Conservation (phyloP, 345 rosid genomes). For the Eucalyptus marginata region DNA sequence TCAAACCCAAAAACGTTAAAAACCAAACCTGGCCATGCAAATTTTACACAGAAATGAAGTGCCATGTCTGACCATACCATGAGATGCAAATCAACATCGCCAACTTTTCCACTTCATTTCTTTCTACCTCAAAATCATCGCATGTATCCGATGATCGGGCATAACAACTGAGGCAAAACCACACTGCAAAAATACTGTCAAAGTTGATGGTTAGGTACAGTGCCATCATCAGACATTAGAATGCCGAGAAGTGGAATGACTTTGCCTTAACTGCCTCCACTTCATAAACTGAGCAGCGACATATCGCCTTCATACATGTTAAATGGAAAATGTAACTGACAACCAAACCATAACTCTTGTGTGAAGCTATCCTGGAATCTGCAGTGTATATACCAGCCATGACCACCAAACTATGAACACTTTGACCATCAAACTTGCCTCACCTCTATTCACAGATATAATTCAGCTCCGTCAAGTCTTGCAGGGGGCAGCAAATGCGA, state of each 20-base stretch:
- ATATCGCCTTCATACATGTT: neutral
- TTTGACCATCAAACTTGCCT: neutral
- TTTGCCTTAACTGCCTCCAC: neutral
- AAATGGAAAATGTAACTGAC: slow-evolving; percentile 10
- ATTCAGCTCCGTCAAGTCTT: neutral
- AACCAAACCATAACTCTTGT: neutral
- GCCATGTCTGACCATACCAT: neutral
- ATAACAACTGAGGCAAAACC: neutral
- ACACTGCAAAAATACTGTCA: neutral
- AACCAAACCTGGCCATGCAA: neutral
- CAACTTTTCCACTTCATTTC: neutral
- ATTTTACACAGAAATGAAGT: neutral
- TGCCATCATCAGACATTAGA: neutral
- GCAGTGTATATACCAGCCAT: neutral
- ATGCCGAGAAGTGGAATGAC: neutral
- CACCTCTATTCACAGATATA: neutral
- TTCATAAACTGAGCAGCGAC: neutral
- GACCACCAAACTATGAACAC: neutral
- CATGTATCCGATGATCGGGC: neutral
- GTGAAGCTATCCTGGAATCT: neutral
- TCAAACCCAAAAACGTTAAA: neutral
- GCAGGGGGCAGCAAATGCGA: neutral
- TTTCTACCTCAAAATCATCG: neutral
- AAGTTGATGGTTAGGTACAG: neutral
- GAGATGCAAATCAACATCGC: neutral